Conservation (phyloP, 176 grass and related monocot genomes). For the Oropetium thomaeum region DNA sequence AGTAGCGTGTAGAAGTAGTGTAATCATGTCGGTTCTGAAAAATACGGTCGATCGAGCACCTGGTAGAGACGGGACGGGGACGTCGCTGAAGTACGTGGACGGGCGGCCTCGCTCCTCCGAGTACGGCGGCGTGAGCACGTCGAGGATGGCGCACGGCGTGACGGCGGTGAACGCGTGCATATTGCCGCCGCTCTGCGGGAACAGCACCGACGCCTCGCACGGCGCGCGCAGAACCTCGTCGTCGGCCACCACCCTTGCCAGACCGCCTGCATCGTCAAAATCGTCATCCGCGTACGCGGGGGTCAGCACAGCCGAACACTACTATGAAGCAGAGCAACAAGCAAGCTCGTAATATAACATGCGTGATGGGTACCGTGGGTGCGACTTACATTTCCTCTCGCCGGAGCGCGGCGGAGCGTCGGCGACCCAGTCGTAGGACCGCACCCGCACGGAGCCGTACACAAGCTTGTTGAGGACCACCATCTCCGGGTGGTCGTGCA, state of each 20-base stretch:
- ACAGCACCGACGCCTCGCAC: slow-evolving; percentile 63
- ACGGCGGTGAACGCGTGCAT: slow-evolving; percentile 78
- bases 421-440: slow-evolving; percentile 71
- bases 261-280: slow-evolving; percentile 37
- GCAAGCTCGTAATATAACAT: too few relatives aligned
- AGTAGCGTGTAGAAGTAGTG: too few relatives aligned
- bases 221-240: slow-evolving; percentile 47
- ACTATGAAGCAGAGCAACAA: neutral
- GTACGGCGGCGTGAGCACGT: slow-evolving; percentile 75
- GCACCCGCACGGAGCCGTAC: slow-evolving; percentile 51
- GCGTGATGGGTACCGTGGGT: neutral
- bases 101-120: slow-evolving; percentile 58
- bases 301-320: neutral
- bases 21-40: too few relatives aligned
- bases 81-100: slow-evolving; percentile 61
- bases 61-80: slow-evolving; percentile 49
- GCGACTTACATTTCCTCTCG: slow-evolving; percentile 35
- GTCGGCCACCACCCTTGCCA: slow-evolving; percentile 64
- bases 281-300: too few relatives aligned
- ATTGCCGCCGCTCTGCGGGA: slow-evolving; percentile 81
- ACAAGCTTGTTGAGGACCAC: slow-evolving; percentile 78
- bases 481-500: slow-evolving; percentile 91
- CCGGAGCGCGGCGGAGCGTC: slow-evolving; percentile 6
- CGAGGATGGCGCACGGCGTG: slow-evolving; percentile 82
- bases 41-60: too few relatives aligned